Base-by-base conservation (phyloP, 441 rosid genomes). In the Corymbia calophylla region DNA sequence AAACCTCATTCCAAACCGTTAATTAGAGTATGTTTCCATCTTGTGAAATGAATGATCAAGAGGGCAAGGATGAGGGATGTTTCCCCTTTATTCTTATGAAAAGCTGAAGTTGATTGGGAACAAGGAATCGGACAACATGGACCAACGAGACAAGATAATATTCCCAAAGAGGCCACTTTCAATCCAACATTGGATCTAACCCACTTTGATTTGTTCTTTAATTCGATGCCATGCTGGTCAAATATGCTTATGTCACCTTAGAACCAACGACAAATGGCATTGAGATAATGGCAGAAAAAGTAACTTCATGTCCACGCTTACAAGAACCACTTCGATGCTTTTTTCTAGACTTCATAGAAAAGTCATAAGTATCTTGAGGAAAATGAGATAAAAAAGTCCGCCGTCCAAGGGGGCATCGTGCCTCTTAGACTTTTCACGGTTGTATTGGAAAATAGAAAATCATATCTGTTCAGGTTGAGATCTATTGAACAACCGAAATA, bases 371-470 rank as follows among this genome's bases (percentile, higher is more conserved):
- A 44, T 23, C 49, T 44, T 44, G n/a, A 44, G 15, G 16, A 23
- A 73, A 73, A 44, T 44, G n/a, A 77, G 51, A 44, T 23, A 15
- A 15, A 23, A 15, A 15, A 23, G 51, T 77, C 10, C 9, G 51
- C n/a, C 9, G n/a, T 5, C 23, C 2, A 0, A 25, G 13, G 16
- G 12, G 32, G 32, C 14, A 29, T 62, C 8, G 51, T 44, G 17
- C 84, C n/a, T 77, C 18, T 4, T 27, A 13, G 49, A 77, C n/a
- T 44, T 35, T 77, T 14, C 6, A 23, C 51, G 1, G n/a, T 39
- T 5, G 29, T 21, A 39, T 73, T 6, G 9, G 3, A 39, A 39
- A 73, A 39, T 73, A 73, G 9, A 73, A 39, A 73, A 73, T 73
- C 27, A 39, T 73, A 39, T n/a, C 23, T 21, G 35, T 39, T 21